Percentiles rank a stretch among this genome's conserved stretches.
Evolutionary conservation across 441 rosid species (phyloP).

Genomic region (Pelargonium citronellum): DNA sequence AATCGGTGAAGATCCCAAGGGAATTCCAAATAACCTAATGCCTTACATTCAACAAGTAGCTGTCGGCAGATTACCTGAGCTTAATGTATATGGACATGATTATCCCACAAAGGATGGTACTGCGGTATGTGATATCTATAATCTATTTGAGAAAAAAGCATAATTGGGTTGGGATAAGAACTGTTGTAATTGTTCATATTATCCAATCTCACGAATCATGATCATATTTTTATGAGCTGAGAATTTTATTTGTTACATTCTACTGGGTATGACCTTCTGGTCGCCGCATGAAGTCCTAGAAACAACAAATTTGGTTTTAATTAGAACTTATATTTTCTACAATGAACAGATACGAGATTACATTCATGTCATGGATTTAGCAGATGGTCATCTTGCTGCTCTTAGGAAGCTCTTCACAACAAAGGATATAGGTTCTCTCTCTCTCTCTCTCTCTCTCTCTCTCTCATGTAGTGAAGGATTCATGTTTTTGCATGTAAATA

Average conservation of each 20-base stretch:
- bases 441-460: too few relatives aligned
- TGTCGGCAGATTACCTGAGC: slow-evolving; percentile 58
- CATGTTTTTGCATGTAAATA: neutral
- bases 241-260: neutral
- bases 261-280: neutral
- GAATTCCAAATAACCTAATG: slow-evolving; percentile 68
- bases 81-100: slow-evolving; percentile 61
- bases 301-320: neutral
- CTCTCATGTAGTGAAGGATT: too few relatives aligned
- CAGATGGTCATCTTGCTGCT: slow-evolving; percentile 71
- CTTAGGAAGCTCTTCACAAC: slow-evolving; percentile 44
- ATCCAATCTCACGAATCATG: neutral
- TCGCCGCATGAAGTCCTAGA: neutral
- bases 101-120: slow-evolving; percentile 65
- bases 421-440: slow-evolving; percentile 41
- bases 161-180: neutral
- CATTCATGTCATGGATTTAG: slow-evolving; percentile 73
- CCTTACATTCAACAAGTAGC: slow-evolving; percentile 75
- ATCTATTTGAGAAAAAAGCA: neutral
- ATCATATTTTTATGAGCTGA: neutral
- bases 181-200: neutral
- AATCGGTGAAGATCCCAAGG: slow-evolving; percentile 73
- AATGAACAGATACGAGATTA: slow-evolving; percentile 55
- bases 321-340: slow-evolving; percentile 1
- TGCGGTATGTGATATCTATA: slow-evolving; percentile 39